These are phyloP conservation scores for Apiotrichum siamense DNA, from an alignment of 1,284 basidiomycete species.

Conservation along the genomic window DNA sequence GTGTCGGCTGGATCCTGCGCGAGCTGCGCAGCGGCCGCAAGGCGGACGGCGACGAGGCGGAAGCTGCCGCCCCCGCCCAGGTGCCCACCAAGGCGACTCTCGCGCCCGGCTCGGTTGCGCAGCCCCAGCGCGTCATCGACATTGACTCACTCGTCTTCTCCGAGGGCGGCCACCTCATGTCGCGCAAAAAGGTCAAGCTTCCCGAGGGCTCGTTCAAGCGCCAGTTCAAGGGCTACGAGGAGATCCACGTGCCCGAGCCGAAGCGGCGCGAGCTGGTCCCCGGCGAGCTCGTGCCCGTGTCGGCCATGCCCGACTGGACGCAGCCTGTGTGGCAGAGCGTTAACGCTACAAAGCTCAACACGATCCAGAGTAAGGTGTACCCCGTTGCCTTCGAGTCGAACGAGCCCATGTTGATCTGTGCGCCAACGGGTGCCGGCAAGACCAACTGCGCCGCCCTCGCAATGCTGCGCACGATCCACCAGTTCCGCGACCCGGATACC, in stretches of 20 bases:
- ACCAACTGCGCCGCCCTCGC: slow-evolving; percentile 98
- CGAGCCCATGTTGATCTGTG: slow-evolving; percentile 92
- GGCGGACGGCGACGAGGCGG: slow-evolving; percentile 49
- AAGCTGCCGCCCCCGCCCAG: slow-evolving; percentile 48
- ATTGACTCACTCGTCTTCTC: slow-evolving; percentile 92
- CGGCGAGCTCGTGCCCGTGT: slow-evolving; percentile 69
- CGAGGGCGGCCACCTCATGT: slow-evolving; percentile 94
- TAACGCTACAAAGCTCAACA: slow-evolving; percentile 59
- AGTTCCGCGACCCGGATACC: slow-evolving; percentile 74
- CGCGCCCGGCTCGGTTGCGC: slow-evolving; percentile 76
- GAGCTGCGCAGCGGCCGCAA: slow-evolving; percentile 72
- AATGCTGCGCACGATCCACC: slow-evolving; percentile 78
- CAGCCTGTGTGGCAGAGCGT: slow-evolving; percentile 68
- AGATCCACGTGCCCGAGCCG: slow-evolving; percentile 94
- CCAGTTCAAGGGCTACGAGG: slow-evolving; percentile 93
- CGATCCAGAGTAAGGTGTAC: slow-evolving; percentile 88
- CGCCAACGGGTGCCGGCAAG: slow-evolving; percentile 98
- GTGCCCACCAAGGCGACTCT: slow-evolving; percentile 84
- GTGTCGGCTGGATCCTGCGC: slow-evolving; percentile 89
- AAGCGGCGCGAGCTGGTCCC: slow-evolving; percentile 63
- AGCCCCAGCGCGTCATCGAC: slow-evolving; percentile 81
- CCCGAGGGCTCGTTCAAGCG: slow-evolving; percentile 98
- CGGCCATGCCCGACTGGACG: slow-evolving; percentile 78
- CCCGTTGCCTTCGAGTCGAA: slow-evolving; percentile 91
- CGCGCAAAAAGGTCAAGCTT: slow-evolving; percentile 95